A percentile compares a stretch with the other conserved stretches of the same genome.
Evolutionary conservation across 2,329 filamentous ascomycete species (phyloP).

Genomic region (Beauveria brongniartii): DNA sequence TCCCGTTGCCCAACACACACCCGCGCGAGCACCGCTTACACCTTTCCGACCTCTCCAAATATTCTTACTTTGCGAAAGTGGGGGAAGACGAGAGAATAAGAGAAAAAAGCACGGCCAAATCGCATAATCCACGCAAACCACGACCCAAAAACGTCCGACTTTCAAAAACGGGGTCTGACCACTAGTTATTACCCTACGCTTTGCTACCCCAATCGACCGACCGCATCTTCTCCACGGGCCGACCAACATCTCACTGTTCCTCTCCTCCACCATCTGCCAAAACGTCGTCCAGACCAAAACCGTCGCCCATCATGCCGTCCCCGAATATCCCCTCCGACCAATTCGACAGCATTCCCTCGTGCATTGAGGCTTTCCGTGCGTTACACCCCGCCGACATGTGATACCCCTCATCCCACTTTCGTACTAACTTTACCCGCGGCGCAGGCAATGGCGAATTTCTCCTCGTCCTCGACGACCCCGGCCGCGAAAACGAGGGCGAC

Average conservation of each 20-base stretch:
- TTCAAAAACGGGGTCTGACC: constrained; percentile 1
- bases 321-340: constrained; percentile 41
- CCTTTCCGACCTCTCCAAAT: neutral
- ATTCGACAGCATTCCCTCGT: constrained; percentile 59
- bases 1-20: neutral
- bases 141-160: neutral
- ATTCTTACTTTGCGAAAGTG: neutral
- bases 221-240: neutral
- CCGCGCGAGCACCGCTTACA: neutral
- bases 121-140: neutral
- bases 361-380: constrained; percentile 57
- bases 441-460: constrained; percentile 80
- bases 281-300: neutral
- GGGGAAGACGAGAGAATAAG: neutral
- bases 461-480: constrained; percentile 85
- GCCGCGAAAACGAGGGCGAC: constrained; percentile 96
- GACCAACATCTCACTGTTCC: neutral
- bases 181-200: neutral
- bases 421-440: neutral
- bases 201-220: neutral
- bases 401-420: neutral
- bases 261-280: neutral
- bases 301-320: constrained; percentile 37
- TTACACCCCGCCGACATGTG: constrained; percentile 12
- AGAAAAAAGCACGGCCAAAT: neutral